phyloP scores from a whole-genome alignment of 306 rosid genomes.

The Dryas octopetala region DNA sequence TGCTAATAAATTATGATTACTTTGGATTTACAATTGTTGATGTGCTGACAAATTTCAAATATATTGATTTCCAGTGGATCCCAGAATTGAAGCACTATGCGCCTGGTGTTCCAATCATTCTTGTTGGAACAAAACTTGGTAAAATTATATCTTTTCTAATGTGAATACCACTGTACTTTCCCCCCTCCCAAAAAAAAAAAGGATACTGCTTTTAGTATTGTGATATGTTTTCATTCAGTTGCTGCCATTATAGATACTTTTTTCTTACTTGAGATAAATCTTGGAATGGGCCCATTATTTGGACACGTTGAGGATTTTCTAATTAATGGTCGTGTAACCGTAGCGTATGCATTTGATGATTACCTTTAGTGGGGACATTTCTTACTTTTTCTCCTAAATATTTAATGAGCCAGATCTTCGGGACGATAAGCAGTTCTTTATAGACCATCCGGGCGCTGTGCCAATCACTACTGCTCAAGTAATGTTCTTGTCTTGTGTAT shows the following conservation, averaged over 20 bases:
- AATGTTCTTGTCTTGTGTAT: slow-evolving; percentile 4
- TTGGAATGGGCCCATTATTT: background rate
- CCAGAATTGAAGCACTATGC: slow-evolving; percentile 99
- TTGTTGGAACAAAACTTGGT: slow-evolving; percentile 99
- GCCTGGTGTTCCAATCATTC: slow-evolving; percentile 93
- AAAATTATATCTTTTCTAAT: slow-evolving; percentile 30
- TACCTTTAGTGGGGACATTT: background rate
- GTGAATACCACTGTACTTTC: background rate
- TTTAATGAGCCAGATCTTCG: slow-evolving; percentile 76
- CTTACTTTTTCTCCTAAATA: slow-evolving; percentile 19
- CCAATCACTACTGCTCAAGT: slow-evolving; percentile 89
- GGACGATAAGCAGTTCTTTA: slow-evolving; percentile 90
- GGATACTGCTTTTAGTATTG: slow-evolving; percentile 1
- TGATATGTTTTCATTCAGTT: background rate
- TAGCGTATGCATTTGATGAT: background rate
- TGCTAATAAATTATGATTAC: background rate
- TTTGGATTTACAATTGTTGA: slow-evolving; percentile 5
- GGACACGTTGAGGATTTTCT: background rate
- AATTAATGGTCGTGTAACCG: background rate
- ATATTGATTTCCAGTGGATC: slow-evolving; percentile 78
- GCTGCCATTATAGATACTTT: background rate
- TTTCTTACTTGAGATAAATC: background rate
- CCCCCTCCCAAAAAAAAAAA: background rate
- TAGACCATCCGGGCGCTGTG: slow-evolving; percentile 97
- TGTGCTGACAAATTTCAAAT: slow-evolving; percentile 10